Evolutionary conservation across 257 asterid genomes (phyloP).

Genomic region (Dorcoceras hygrometricum): DNA sequence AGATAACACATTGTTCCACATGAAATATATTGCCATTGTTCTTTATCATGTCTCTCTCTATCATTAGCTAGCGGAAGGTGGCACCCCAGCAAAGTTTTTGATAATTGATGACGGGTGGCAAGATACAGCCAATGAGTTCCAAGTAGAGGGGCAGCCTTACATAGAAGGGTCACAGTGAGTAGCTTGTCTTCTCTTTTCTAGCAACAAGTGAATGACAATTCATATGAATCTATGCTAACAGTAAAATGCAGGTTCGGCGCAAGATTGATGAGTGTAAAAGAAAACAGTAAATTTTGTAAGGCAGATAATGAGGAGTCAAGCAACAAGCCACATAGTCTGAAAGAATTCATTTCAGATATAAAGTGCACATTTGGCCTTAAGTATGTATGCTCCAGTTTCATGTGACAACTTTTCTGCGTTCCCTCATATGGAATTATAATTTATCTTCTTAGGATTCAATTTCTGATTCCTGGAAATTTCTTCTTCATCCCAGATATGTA

Average conservation of each 20-base stretch:
- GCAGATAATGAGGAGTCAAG: constrained; percentile 30
- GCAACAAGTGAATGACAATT: not conserved
- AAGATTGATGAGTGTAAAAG: constrained; percentile 50
- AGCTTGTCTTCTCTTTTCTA: constrained; percentile 2
- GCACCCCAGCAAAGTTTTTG: constrained; percentile 42
- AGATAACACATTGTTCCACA: no score
- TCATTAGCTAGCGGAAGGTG: constrained; percentile 46
- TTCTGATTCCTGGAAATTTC: not conserved
- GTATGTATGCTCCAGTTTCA: constrained; percentile 25
- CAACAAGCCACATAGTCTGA: constrained; percentile 33
- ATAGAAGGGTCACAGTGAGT: constrained; percentile 46
- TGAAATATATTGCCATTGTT: not conserved
- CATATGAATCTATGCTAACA: not conserved
- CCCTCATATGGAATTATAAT: no score
- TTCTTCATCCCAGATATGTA: constrained; percentile 34
- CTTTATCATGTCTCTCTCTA: not conserved
- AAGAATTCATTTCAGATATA: constrained; percentile 45
- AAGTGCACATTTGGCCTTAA: constrained; percentile 40
- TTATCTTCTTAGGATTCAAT: not conserved
- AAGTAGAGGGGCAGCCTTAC: constrained; percentile 41
- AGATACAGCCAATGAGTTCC: constrained; percentile 45
- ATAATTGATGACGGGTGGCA: constrained; percentile 56
- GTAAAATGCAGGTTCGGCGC: constrained; percentile 49
- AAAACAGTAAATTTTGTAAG: constrained; percentile 46
- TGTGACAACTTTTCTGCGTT: not conserved